Conservation (phyloP, 352 stramenopile species). For the Phytophthora foliorum region DNA sequence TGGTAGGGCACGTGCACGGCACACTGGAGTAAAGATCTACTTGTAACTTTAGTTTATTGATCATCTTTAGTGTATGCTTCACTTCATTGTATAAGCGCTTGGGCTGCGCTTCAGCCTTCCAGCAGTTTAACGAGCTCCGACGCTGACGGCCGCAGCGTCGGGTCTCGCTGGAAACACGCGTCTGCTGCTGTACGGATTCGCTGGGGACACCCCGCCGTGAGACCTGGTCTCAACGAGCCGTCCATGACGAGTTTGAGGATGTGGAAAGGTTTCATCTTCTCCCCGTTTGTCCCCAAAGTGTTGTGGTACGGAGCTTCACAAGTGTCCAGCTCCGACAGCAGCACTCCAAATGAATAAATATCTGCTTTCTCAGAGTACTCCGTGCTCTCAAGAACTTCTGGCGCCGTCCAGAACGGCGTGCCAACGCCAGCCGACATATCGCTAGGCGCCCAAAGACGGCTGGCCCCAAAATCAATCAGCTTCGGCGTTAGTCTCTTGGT, state of each 20-base stretch:
- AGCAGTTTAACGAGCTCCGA: conserved; percentile 53
- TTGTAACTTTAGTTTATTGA: conserved; percentile 18
- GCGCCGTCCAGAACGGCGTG: conserved; percentile 72
- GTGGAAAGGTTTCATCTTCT: conserved; percentile 59
- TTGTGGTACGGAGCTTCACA: conserved; percentile 44
- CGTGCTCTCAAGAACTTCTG: conserved; percentile 69
- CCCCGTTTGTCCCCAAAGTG: conserved; percentile 18
- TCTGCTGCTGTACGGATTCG: conserved; percentile 47
- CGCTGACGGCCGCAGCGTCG: conserved; percentile 45
- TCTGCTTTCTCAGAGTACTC: conserved; percentile 71
- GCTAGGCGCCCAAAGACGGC: conserved; percentile 24
- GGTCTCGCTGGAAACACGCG: conserved; percentile 57
- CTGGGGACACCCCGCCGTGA: conserved; percentile 49
- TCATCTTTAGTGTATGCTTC: conserved; percentile 23
- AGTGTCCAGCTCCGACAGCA: conserved; percentile 62
- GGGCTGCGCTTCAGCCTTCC: conserved; percentile 31
- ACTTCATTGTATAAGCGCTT: conserved; percentile 27
- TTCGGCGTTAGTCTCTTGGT: conserved; percentile 46
- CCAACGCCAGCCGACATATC: conserved; percentile 55
- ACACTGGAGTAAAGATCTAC: no score
- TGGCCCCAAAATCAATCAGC: conserved; percentile 59
- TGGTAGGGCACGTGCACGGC: no score
- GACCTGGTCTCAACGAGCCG: conserved; percentile 52
- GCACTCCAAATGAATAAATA: conserved; percentile 82
- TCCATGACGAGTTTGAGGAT: conserved; percentile 59